Base-by-base conservation (phyloP, 2,329 filamentous ascomycete species). In the Leptographium lundbergii region DNA sequence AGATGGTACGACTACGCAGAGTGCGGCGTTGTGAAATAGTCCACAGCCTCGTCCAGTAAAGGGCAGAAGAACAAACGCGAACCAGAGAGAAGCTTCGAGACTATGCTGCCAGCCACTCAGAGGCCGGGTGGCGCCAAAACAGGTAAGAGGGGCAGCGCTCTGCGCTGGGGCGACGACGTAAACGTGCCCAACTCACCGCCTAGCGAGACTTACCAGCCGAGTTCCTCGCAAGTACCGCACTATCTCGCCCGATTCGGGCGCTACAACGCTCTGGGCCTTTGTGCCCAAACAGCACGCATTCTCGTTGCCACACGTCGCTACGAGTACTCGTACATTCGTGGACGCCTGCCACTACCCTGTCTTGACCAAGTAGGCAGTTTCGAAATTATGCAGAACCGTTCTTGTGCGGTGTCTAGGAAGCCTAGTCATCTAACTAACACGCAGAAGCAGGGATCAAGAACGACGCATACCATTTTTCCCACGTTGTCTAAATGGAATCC, bases 161-260 rank as follows among this genome's bases (percentile, higher is more conserved):
- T 36, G 17, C 27, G 7, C 14, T 27, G 39, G 24, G 17, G 36
- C 36, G 54, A 22, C 55, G 24, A 29, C 36, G 34, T 22, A 29
- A 56, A 10, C 24, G 24, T 54, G 58, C 56, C 56, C 56, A 58
- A 54, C 58, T 60, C 58, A 61, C 58, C 58, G 60, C 60, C 60
- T 56, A 45, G 48, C 9, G 55, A 36, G 54, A 57, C 55, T 22
- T 57, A 4, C 10, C 5, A 4, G 24, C 4, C 19, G 36, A 17
- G 55, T 57, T 10, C 39, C 45, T n/a, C 19, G 9, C 19, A 36
- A 6, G 55, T 57, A 57, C 42, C 39, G 13, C 27, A 5, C 29
- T 57, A 57, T 24, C 51, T 54, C 14, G 19, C 51, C 29, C 25
- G 9, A 6, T 24, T 27, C 11, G 24, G 22, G n/a, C 22, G 13